Evolutionary conservation across 495 filamentous ascomycete genomes (phyloP).

Genomic region (Zalerion maritima): DNA sequence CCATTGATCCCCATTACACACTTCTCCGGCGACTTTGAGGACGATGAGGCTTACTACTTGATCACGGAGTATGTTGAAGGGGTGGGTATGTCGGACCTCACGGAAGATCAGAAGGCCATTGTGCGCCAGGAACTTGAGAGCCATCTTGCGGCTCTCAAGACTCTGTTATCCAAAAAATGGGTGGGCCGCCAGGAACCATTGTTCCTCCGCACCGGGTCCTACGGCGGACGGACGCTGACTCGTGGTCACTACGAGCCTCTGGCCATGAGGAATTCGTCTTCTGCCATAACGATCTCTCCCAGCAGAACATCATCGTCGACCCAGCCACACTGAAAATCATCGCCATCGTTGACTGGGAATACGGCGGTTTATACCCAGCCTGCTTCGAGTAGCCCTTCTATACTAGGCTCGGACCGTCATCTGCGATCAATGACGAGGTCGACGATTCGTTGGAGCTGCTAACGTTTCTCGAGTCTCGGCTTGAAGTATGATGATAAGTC

Average conservation of each 20-base stretch:
- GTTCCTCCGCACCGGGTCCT: constrained; percentile 5
- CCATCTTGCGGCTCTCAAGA: constrained; percentile 4
- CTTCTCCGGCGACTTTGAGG: too few species aligned
- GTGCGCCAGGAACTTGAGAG: constrained; percentile 5
- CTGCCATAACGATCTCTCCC: constrained; percentile 17
- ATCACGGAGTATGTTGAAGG: background rate
- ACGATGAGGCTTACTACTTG: background rate
- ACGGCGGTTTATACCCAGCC: constrained; percentile 15
- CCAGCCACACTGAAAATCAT: constrained; percentile 12
- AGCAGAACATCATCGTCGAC: constrained; percentile 14
- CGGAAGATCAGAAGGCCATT: constrained; percentile 4
- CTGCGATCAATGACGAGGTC: constrained; percentile 2
- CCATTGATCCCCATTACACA: too few species aligned
- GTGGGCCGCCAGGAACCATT: constrained; percentile 4
- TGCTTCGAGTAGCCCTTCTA: constrained; percentile 12
- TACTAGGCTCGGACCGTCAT: constrained; percentile 7
- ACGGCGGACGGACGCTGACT: background rate
- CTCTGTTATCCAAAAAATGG: too few species aligned
- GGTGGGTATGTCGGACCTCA: background rate
- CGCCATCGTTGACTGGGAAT: constrained; percentile 19
- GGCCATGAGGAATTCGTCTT: constrained; percentile 9
- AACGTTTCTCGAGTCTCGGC: constrained; percentile 2
- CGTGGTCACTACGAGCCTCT: background rate
- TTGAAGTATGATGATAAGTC: too few species aligned
- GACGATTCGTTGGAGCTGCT: constrained; percentile 1